Evolutionary conservation across 306 rosid species (phyloP), one percentile per base, ranked within the genome.

Genomic region (Vicia faba): DNA sequence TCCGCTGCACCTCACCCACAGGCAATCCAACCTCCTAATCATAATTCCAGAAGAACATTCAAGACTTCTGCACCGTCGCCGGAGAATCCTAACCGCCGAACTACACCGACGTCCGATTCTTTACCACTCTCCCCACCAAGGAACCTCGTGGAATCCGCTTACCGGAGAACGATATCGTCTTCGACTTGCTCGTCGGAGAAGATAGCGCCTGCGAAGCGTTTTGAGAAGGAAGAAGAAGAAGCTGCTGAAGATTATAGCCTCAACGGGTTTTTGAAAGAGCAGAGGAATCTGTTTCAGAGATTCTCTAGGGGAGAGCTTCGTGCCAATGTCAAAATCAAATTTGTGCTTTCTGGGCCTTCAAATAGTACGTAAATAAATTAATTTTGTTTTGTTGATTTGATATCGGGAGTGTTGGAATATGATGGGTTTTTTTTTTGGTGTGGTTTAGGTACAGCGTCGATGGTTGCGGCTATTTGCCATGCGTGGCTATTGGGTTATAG

Each of bases 381-480:
- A 14, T 57, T 45, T 36, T 4, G 5, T 11, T 11, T 35, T 54
- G 5, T 25, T 3, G 20, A 2, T 25, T 20, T 51, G 36, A 35
- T 54, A 26, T 5, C 26, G 16, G 11, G 41, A 49, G 44, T 63
- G 57, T 25, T 58, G 49, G 60, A 61, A 55, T 5, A 15, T 57
- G 62, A 45, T 39, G 58, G 14, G n/a, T n/a, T 0, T 31, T 66
- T 29, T 50, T 5, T 71, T 36, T 71, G 75, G 23, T 28, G 33
- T 69, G 72, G n/a, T n/a, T n/a, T 62, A 89, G 95, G 95, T 74
- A 84, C 96, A 5, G 78, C 92, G 58, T 85, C 97, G 7, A 89
- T 92, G 96, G 92, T 84, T 64, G 89, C 96, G 1, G 89, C 95
- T 5, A 79, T 92, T 62, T 89, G 97, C 60, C 86, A 87, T 5